Base-by-base conservation (phyloP, 192 early-diverging fungal species). In the Coemansia sp. region DNA sequence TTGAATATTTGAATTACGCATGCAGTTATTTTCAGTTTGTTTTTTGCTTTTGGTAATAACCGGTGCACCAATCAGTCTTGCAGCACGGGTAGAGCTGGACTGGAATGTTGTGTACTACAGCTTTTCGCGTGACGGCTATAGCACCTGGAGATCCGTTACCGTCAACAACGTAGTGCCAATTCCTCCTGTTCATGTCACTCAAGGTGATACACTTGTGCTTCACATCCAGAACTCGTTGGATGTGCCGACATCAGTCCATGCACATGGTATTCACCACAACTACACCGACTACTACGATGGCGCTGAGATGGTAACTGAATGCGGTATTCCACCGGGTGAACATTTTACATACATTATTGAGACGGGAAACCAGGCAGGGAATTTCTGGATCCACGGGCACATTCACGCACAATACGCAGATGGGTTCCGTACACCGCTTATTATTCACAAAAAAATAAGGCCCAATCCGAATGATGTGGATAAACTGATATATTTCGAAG, bases 381-480 rank as follows among this genome's bases (percentile, higher is more conserved):
- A 88, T 16, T 92, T 82, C 66, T 94, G 92, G 92, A 74, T 87
- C 42, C 90, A 92, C 57, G 73, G 80, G 18, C 90, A 92, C 67
- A 71, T 56, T 54, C 60, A 59, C 25, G 75, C 70, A 19, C 90
- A 92, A 65, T 90, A 89, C 59, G 83, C 88, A 19, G 91, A 93
- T 54, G 91, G 91, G 28, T 65, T 91, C 44, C 84, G 87, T 50
- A 74, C 78, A 0, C 81, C 91, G 6, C 45, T 93, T 29, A 81
- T 91, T 47, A 76, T 93, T 50, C 69, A 84, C 48, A 76, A 85
- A 40, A 23, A 48, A 48, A 8, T 8, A 22, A 10, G n/a, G 7
- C 55, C 55, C 16, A 77, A 81, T 54, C 31, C 18, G 32, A 86
- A 88, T 42, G 87, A 90, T 46, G 81, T 76, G 18, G 90, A 91